phyloP scores from a whole-genome alignment of 495 filamentous ascomycete genomes.

The Cercophora scortea region DNA sequence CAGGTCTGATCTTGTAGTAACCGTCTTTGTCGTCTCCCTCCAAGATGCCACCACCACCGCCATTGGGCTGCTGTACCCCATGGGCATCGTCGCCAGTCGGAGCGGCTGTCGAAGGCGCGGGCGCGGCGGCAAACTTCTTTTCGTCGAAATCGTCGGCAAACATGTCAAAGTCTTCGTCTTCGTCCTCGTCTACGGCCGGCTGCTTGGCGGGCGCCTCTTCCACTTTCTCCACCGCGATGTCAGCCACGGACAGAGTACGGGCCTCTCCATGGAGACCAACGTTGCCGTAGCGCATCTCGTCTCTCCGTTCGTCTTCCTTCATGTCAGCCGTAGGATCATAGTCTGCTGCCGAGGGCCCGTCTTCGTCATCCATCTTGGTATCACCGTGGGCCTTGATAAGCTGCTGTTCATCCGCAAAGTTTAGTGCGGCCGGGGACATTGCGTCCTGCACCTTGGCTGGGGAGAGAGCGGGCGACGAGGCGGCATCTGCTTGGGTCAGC shows the following conservation, averaged over 20 bases:
- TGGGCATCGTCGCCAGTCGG: conserved; percentile 21
- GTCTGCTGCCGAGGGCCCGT: conserved; percentile 85
- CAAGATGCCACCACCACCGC: conserved; percentile 56
- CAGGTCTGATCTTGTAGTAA: conserved; percentile 86
- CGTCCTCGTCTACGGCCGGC: conserved; percentile 31
- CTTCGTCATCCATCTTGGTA: conserved; percentile 44
- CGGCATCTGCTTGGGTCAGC: conserved; percentile 14
- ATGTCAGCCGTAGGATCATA: conserved; percentile 93
- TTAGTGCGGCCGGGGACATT: conserved; percentile 34
- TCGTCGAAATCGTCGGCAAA: conserved; percentile 87
- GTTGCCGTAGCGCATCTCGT: conserved; percentile 53
- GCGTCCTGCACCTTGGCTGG: conserved; percentile 26
- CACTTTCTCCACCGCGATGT: conserved; percentile 15
- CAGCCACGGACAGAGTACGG: conserved; percentile 12
- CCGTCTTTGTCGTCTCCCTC: conserved; percentile 93
- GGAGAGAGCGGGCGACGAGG: conserved; percentile 26
- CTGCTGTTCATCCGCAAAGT: conserved; percentile 51
- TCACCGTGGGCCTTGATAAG: conserved; percentile 53
- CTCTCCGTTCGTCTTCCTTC: conserved; percentile 73
- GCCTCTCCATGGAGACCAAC: conserved; percentile 38
- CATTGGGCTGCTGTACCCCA: conserved; percentile 14
- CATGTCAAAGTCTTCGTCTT: conserved; percentile 80
- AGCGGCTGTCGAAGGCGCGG: conserved; percentile 27
- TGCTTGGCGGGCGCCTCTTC: conserved; percentile 22
- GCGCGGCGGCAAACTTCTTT: conserved; percentile 69